Evolutionary conservation across 495 filamentous ascomycete species (phyloP), one percentile per base, ranked within the genome.

Genomic region (Penicillium arizonense): DNA sequence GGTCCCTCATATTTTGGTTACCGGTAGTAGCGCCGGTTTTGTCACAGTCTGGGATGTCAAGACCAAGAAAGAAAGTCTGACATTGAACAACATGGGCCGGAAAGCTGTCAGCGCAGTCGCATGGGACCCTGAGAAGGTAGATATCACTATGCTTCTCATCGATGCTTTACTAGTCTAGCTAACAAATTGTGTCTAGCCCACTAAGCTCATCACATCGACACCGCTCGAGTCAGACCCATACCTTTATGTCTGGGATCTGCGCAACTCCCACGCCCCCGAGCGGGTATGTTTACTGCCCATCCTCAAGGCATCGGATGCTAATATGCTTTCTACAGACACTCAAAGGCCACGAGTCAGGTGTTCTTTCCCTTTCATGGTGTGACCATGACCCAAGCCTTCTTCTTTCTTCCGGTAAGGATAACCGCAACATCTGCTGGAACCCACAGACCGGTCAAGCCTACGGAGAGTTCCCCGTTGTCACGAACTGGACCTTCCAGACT

Each of bases 31-130:
- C 58, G 94, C 91, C 16, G 94, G 94, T 10, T 96, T 96, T 62
- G 91, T 97, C 24, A 97, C 94, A 10, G 92, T 99, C 3, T 99
- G 94, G 94, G 94, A 99, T 77, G 83, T 97, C 38, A 96, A 96
- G 77, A 88, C 87, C 0, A 97, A 95, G 81, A 96, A 93, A 72
- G 91, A 96, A 59, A 96, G 90, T 47, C 75, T 99, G 68, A 96
- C 92, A 2, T 74, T 99, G 50, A 97, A 96, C 74, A 97, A 96
- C 69, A 75, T 82, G 63, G 90, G 91, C 57, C 82, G 94, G 46
- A 97, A 96, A 71, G 81, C 93, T 48, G 91, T 97, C 60, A 96
- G 92, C 67, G 86, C 94, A 46, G 91, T 99, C 50, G 90, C 91
- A 16, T 99, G 94, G 94, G 92, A 99, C 62, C 94, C 94, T 1